Base-by-base conservation (phyloP, 495 filamentous ascomycete species). In the Lindgomyces ingoldianus region DNA sequence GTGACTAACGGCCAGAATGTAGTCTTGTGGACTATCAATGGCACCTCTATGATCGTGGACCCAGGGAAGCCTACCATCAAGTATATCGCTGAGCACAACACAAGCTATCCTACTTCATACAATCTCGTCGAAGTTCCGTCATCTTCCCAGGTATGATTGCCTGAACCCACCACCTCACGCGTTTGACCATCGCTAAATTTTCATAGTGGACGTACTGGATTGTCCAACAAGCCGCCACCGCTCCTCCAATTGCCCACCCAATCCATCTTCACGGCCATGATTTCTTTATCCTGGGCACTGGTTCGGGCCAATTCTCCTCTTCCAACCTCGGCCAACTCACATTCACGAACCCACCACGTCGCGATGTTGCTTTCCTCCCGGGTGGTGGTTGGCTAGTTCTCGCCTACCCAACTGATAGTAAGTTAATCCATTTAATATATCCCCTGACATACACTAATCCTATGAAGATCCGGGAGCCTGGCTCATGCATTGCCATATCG, bases 211-310 rank as follows among this genome's bases (percentile, higher is more conserved):
- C 69, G 6, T 77, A 74, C 58, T 77, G 75, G 75, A 66, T 77
- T 24, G 74, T 77, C 41, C 75, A 77, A 36, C 65, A 74, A 49
- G 64, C 59, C 16, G 33, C 36, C 12, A 36, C 22, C 21, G 71
- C 69, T 18, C 69, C 64, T 1, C 64, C 66, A 9, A 70, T 75
- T 39, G 70, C 72, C 8, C 74, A 75, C 58, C 70, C 69, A 8
- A 73, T 75, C 24, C 73, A 75, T 64, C 60, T 75, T n/a, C 73
- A 75, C 60, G 73, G 73, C 10, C 73, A 75, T 59, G 73, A 75
- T 57, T 64, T 67, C 46, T 74, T 51, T 46, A 30, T 74, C 26
- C 70, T 75, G 39, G 73, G 68, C 22, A 46, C 50, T 16, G 68
- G 70, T 16, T 22, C 50, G 19, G 70, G 72, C 22, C 42, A 46